Base-by-base conservation (phyloP, 352 stramenopile genomes). In the Thalassiosira hispida region DNA sequence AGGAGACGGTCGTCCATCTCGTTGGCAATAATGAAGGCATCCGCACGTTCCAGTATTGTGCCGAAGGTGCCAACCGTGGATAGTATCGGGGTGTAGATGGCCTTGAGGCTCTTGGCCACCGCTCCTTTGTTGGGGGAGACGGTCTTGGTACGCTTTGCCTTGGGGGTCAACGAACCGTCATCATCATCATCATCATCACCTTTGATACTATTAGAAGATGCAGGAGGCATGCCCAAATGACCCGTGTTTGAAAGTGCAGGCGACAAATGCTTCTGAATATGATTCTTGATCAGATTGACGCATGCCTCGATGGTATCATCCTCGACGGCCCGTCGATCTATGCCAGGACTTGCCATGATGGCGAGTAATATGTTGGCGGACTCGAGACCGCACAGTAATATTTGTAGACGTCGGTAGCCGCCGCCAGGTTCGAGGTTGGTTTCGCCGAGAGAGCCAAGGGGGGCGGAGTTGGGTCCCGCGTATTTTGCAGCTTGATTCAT, bases 271-370 rank as follows among this genome's bases (percentile, higher is more conserved):
- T 88, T 86, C 22, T 61, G 44, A 18, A 95, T 57, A 72, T 93
- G 84, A 38, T 85, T 79, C 63, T 85, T 84, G 55, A 92, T 81
- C 68, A 93, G 73, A n/a, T 83, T 65, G 20, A 95, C 84, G 52
- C 79, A 85, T 25, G 79, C 74, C 61, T 91, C 84, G 40, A 94
- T 86, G 22, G 81, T 69, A 74, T 94, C 90, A 72, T 92, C 88
- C 63, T 84, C 90, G 23, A 94, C 63, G 40, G 83, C 83, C 12
- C 81, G 56, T 44, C 79, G 80, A 79, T 93, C 84, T 23, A 93
- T 84, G 0, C 81, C 87, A n/a, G 68, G 74, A 72, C 56, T 86
- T 22, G 79, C 65, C 73, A 93, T 91, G 22, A 95, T 87, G n/a
- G 74, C 69, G 0, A 95, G 72, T 9, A 95, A 52, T 20, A 92